Evolutionary conservation across 345 rosid species (phyloP).

Genomic region (Salix brachista): DNA sequence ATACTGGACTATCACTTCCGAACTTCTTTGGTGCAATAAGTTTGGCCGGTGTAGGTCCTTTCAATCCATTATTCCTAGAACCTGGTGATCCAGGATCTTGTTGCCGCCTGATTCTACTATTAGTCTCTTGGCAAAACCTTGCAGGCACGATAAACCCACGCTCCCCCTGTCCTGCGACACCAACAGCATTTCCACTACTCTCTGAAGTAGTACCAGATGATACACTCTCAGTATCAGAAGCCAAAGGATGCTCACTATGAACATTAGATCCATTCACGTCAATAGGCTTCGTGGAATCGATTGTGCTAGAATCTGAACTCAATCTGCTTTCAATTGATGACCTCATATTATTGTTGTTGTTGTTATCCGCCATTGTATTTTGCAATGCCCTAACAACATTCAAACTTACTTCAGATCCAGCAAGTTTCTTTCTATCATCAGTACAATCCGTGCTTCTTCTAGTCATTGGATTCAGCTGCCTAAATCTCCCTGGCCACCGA

Average conservation of each 20-base stretch:
- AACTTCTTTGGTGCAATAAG: constrained; percentile 39
- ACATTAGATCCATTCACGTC: constrained; percentile 31
- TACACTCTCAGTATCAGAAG: constrained; percentile 83
- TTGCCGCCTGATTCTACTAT: constrained; percentile 41
- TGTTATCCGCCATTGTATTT: constrained; percentile 43
- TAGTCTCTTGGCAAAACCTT: constrained; percentile 53
- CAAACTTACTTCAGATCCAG: constrained; percentile 37
- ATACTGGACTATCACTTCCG: constrained; percentile 45
- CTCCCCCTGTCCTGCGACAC: constrained; percentile 24
- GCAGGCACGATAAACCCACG: constrained; percentile 46
- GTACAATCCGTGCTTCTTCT: constrained; percentile 70
- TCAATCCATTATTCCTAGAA: constrained; percentile 33
- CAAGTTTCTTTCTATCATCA: constrained; percentile 43
- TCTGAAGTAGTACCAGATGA: constrained; percentile 75
- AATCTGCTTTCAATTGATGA: constrained; percentile 45
- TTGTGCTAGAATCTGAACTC: constrained; percentile 48
- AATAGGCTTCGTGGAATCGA: constrained; percentile 29
- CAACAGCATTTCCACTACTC: constrained; percentile 18
- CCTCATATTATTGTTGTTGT: constrained; percentile 17
- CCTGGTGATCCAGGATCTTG: constrained; percentile 42
- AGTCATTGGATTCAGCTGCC: constrained; percentile 45
- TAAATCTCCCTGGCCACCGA: constrained; percentile 69
- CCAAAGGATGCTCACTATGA: constrained; percentile 28
- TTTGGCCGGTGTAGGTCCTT: constrained; percentile 34
- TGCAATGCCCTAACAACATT: constrained; percentile 59